Percentiles rank a stretch among this genome's conserved stretches.
These are phyloP conservation scores for Byssothecium circinans DNA, from an alignment of 2,329 filamentous ascomycete genomes.

Conservation along the genomic window DNA sequence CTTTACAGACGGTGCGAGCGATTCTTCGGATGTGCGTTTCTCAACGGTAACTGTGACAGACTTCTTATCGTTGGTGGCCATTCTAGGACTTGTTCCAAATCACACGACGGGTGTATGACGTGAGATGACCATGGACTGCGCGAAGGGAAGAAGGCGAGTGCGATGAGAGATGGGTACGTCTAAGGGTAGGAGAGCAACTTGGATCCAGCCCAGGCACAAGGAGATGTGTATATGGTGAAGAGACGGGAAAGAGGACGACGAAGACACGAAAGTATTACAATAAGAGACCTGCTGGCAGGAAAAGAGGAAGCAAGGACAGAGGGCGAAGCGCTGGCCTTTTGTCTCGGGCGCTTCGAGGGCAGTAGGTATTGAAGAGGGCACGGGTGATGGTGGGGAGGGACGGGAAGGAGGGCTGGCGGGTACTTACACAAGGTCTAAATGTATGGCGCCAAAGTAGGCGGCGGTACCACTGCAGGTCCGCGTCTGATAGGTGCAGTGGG, in stretches of 20 bases:
- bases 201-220: constrained; percentile 39
- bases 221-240: constrained; percentile 15
- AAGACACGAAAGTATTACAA: constrained; percentile 44
- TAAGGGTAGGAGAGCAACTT: constrained; percentile 35
- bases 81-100: constrained; percentile 43
- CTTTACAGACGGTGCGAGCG: constrained; percentile 54
- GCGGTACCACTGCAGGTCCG: constrained; percentile 34
- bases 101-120: constrained; percentile 28
- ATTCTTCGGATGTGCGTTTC: constrained; percentile 45
- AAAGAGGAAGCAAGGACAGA: constrained; percentile 28
- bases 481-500: constrained; percentile 38
- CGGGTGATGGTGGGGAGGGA: constrained; percentile 37
- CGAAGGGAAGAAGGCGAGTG: constrained; percentile 5
- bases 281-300: constrained; percentile 47
- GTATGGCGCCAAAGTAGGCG: constrained; percentile 39
- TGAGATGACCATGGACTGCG: constrained; percentile 38
- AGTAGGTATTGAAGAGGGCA: constrained; percentile 21
- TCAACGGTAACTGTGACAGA: constrained; percentile 44
- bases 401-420: constrained; percentile 40
- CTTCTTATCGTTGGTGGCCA: constrained; percentile 52
- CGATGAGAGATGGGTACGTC: constrained; percentile 23
- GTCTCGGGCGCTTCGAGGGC: constrained; percentile 43
- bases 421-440: constrained; percentile 44
- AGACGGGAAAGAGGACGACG: constrained; percentile 27
- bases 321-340: constrained; percentile 46